These are phyloP conservation scores for Blastomyces silverae DNA, from an alignment of 2,329 filamentous ascomycete species.

Conservation along the genomic window DNA sequence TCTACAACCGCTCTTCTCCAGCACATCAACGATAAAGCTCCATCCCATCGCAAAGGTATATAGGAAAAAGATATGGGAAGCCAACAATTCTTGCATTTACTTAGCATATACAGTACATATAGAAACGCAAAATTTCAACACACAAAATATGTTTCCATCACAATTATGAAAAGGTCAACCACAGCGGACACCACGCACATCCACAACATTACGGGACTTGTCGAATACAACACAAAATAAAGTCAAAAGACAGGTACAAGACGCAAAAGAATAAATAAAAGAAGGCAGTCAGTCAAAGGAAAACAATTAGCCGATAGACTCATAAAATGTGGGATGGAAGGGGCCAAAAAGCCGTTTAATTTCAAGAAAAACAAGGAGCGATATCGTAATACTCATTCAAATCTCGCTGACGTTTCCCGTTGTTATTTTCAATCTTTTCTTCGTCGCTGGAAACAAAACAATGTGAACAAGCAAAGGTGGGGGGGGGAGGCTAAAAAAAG, in stretches of 20 bases:
- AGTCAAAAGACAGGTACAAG: slow-evolving; percentile 24
- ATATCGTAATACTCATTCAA: slow-evolving; percentile 10
- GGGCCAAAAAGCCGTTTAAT: background rate
- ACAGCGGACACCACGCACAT: background rate
- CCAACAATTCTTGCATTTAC: background rate
- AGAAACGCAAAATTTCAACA: background rate
- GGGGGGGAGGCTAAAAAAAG: slow-evolving; percentile 7
- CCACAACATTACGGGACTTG: slow-evolving; percentile 4
- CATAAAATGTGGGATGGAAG: background rate
- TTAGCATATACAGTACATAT: background rate
- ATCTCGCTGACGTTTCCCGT: slow-evolving; percentile 9
- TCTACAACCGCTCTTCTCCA: background rate
- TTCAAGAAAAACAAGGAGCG: background rate
- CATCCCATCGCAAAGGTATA: background rate
- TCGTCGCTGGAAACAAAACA: slow-evolving; percentile 12
- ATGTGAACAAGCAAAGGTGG: background rate
- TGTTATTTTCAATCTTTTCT: slow-evolving; percentile 17
- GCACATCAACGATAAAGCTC: background rate
- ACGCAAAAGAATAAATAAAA: slow-evolving; percentile 27
- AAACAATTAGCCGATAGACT: background rate
- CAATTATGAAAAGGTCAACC: background rate
- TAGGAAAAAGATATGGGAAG: background rate
- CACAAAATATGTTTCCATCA: background rate
- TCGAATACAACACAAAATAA: slow-evolving; percentile 16
- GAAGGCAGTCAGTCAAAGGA: slow-evolving; percentile 14